Conservation (phyloP, 1,139 yeast species). For the Hemisphaericaspora xylanilytica region DNA sequence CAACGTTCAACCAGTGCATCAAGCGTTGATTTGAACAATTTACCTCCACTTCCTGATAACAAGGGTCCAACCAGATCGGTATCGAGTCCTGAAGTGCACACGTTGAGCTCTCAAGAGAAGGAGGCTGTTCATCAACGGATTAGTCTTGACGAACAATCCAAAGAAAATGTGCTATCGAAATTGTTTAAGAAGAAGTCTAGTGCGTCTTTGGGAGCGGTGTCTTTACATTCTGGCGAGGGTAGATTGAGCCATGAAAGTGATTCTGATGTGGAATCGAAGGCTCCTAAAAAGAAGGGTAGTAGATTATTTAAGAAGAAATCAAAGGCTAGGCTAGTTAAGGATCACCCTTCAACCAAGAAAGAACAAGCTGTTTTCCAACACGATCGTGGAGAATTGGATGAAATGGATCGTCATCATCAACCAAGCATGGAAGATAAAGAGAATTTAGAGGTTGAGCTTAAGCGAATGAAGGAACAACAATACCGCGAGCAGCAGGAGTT, state of each 20-base stretch:
- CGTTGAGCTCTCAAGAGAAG: not conserved
- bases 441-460: conserved; percentile 5
- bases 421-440: conserved; percentile 12
- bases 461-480: conserved; percentile 1
- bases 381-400: not conserved
- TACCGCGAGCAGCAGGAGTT: conserved; percentile 8
- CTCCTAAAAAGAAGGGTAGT: conserved; percentile 24
- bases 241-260: conserved; percentile 33
- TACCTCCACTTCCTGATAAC: conserved; percentile 22
- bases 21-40: conserved; percentile 21
- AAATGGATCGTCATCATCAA: conserved; percentile 2
- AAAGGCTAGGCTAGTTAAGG: conserved; percentile 10
- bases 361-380: conserved; percentile 1
- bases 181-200: conserved; percentile 42
- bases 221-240: conserved; percentile 15
- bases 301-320: conserved; percentile 14
- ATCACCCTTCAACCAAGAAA: conserved; percentile 5
- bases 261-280: conserved; percentile 22
- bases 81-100: conserved; percentile 30
- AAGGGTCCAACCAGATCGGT: conserved; percentile 29
- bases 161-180: conserved; percentile 44
- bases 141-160: conserved; percentile 5
- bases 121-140: not conserved
- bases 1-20: conserved; percentile 34
- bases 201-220: conserved; percentile 12